Percentiles rank a stretch among this genome's conserved stretches.
phyloP scores from a whole-genome alignment of 2,329 filamentous ascomycete genomes.

The Teratosphaeria gauchensis region DNA sequence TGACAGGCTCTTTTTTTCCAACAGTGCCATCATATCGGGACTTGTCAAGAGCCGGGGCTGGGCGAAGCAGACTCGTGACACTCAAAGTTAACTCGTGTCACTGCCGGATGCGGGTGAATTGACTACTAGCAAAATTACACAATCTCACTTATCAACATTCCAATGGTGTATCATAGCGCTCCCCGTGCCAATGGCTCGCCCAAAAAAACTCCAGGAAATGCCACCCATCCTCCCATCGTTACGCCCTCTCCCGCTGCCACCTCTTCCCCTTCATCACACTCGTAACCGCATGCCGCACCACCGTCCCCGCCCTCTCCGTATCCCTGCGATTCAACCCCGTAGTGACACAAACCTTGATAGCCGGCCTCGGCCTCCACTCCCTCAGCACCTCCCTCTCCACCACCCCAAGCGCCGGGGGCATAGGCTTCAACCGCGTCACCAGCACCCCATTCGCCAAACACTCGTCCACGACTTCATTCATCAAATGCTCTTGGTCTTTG shows the following conservation, averaged over 20 bases:
- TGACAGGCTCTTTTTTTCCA: background rate
- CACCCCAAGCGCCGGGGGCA: constrained; percentile 51
- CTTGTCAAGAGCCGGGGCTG: background rate
- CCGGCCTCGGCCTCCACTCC: constrained; percentile 62
- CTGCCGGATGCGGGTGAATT: no score
- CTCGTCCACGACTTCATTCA: constrained; percentile 95
- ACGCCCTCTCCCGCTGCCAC: constrained; percentile 15
- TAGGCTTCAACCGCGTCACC: constrained; percentile 74
- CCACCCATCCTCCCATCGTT: background rate
- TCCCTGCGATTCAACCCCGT: constrained; percentile 86
- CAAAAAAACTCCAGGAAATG: background rate
- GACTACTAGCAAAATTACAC: no score
- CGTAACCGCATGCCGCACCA: constrained; percentile 83
- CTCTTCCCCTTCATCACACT: constrained; percentile 61
- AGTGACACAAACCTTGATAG: constrained; percentile 85
- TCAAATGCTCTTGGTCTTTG: constrained; percentile 71
- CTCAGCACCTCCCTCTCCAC: constrained; percentile 52
- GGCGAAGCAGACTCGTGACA: background rate
- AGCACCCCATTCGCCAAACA: constrained; percentile 78
- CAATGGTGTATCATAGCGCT: no score
- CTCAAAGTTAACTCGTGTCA: no score
- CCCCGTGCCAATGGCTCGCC: no score
- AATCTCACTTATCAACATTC: no score
- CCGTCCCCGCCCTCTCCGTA: constrained; percentile 83
- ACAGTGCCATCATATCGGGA: background rate